Base-by-base conservation (phyloP, 1,284 basidiomycete species). In the Takashimella koratensis region DNA sequence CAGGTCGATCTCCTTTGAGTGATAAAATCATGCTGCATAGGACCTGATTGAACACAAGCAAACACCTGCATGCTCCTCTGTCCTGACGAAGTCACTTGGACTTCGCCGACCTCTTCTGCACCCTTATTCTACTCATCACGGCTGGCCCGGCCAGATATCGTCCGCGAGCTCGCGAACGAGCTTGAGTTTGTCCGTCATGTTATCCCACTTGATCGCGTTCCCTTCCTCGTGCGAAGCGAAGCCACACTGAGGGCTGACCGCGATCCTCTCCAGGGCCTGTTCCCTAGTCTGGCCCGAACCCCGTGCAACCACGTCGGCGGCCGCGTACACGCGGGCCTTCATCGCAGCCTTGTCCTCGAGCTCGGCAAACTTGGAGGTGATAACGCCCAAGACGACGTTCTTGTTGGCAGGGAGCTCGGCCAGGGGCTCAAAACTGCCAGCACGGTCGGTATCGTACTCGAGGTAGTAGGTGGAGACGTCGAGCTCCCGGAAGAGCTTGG, bases 401-500 rank as follows among this genome's bases (percentile, higher is more conserved):
- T 88, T 90, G 58, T 53, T 60, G 25, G 76, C 75, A 0, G 88
- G 87, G 13, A 91, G 78, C 62, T 83, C 67, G 59, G 77, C 81
- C 27, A 89, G 79, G 4, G 86, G 85, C 64, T 81, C 79, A 64
- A 90, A 89, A 54, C 82, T 80, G 45, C 86, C 86, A 0, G 87
- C 82, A 23, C 86, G 83, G 52, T 81, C 79, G 16, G 85, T 86
- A 68, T 91, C 88, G 71, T 88, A 90, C 75, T 90, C 87, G 49
- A 78, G 68, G 60, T 87, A 90, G 71, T 85, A 88, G 45, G 79
- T 80, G 64, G 88, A 84, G n/a, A 87, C 86, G 65, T 88, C 81
- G 54, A 90, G 78, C 49, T 82, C 75, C 60, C 81, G 81, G 79
- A 88, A 88, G n/a, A 89, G 65, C 27, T 64, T 86, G 61, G 78